phyloP scores from a whole-genome alignment of 805 yeast species.

The Saitoella complicata region DNA sequence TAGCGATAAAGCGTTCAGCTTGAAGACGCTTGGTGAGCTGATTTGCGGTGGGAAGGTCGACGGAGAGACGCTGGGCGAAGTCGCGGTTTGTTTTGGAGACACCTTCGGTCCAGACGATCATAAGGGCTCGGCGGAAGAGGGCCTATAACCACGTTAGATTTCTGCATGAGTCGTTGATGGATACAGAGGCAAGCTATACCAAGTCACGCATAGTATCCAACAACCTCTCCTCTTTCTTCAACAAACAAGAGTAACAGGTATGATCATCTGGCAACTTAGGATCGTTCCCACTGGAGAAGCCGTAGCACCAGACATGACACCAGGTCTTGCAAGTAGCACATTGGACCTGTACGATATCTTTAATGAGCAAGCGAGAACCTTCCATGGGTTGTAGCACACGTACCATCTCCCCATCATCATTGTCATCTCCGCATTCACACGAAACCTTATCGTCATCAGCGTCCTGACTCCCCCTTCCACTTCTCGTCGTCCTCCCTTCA shows the following conservation, averaged over 20 bases:
- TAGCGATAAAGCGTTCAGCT: too few relatives aligned
- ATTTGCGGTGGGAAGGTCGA: too few relatives aligned
- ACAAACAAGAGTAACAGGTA: conserved; percentile 5
- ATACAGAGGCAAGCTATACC: too few relatives aligned
- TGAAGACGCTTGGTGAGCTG: too few relatives aligned
- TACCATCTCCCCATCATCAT: conserved; percentile 8
- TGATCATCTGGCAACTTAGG: conserved; percentile 3
- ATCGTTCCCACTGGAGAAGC: conserved; percentile 6
- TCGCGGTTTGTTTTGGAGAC: too few relatives aligned
- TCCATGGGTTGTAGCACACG: background rate
- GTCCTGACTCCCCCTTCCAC: background rate
- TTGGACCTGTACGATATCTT: conserved; percentile 3
- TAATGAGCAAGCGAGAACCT: background rate
- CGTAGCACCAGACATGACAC: conserved; percentile 12
- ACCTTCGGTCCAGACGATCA: conserved; percentile 2
- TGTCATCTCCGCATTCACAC: conserved; percentile 10
- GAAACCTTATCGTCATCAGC: background rate
- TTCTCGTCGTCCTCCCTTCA: background rate
- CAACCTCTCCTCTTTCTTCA: too few relatives aligned
- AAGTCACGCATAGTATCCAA: too few relatives aligned
- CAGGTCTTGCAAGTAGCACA: conserved; percentile 8
- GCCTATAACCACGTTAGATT: background rate
- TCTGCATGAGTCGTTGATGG: too few relatives aligned
- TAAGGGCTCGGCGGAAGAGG: conserved; percentile 8
- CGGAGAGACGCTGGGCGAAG: too few relatives aligned